A percentile compares a stretch with the other conserved stretches of the same genome.
phyloP scores from a whole-genome alignment of 352 stramenopile genomes.

The Globisporangium paroecandrum region DNA sequence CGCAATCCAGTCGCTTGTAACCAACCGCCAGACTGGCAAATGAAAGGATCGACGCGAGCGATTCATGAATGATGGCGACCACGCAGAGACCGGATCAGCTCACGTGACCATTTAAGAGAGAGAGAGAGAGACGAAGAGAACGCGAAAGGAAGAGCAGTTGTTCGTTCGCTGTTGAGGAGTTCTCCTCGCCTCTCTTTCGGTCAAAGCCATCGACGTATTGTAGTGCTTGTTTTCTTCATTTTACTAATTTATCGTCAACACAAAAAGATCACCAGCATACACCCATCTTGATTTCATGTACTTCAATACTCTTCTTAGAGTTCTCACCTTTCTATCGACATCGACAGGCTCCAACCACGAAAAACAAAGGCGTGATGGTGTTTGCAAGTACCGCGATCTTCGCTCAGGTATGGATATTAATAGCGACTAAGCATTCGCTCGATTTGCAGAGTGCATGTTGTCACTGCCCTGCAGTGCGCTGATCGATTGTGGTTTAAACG shows the following conservation, averaged over 20 bases:
- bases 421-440: too few species aligned
- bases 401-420: too few species aligned
- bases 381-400: too few species aligned
- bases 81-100: not conserved
- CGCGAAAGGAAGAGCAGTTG: not conserved
- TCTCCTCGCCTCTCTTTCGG: not conserved
- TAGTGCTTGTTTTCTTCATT: not conserved
- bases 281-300: not conserved
- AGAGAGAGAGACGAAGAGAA: not conserved
- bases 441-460: too few species aligned
- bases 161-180: not conserved
- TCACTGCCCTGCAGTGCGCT: too few species aligned
- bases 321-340: too few species aligned
- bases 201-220: not conserved
- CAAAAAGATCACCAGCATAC: not conserved
- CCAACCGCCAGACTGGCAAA: not conserved
- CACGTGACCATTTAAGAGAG: not conserved
- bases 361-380: too few species aligned
- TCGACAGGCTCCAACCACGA: too few species aligned
- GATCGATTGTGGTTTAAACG: too few species aligned
- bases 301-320: too few species aligned
- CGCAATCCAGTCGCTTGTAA: conserved; percentile 40
- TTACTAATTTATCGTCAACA: conserved; percentile 3
- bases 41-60: too few species aligned
- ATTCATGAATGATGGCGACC: not conserved